These are phyloP conservation scores for Blastomyces percursus DNA, from an alignment of 2,329 filamentous ascomycete genomes.

Conservation along the genomic window DNA sequence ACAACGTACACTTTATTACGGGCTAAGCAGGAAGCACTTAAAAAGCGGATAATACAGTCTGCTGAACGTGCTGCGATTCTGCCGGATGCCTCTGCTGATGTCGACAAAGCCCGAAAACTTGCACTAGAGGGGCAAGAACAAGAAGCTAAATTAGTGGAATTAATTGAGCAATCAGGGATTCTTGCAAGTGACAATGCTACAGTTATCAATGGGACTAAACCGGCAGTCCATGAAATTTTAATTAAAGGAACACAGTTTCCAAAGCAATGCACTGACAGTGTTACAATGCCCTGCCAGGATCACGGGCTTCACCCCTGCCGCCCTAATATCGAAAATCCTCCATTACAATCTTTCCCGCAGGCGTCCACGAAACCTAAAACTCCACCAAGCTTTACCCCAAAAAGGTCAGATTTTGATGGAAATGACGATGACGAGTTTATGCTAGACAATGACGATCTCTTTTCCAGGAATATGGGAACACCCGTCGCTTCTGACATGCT, in stretches of 20 bases:
- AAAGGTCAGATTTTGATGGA: not conserved
- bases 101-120: slow-evolving; percentile 25
- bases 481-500: slow-evolving; percentile 21
- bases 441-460: slow-evolving; percentile 19
- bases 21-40: slow-evolving; percentile 25
- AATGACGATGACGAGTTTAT: slow-evolving; percentile 17
- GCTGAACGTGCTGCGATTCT: slow-evolving; percentile 27
- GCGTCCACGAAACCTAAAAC: slow-evolving; percentile 1
- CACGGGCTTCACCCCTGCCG: not conserved
- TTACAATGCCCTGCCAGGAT: not conserved
- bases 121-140: slow-evolving; percentile 26
- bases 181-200: slow-evolving; percentile 13
- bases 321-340: not conserved
- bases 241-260: slow-evolving; percentile 13
- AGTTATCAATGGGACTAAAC: not conserved
- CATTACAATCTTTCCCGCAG: not conserved
- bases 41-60: slow-evolving; percentile 26
- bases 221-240: slow-evolving; percentile 10
- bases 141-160: slow-evolving; percentile 24
- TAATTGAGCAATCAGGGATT: slow-evolving; percentile 25
- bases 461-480: slow-evolving; percentile 35
- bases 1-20: slow-evolving; percentile 19
- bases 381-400: not conserved
- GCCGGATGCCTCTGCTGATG: slow-evolving; percentile 23
- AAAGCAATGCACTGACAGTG: slow-evolving; percentile 3